These are phyloP conservation scores for Dictyostelium brefeldianum DNA, from an alignment of 78 protist genomes.

Conservation along the genomic window DNA sequence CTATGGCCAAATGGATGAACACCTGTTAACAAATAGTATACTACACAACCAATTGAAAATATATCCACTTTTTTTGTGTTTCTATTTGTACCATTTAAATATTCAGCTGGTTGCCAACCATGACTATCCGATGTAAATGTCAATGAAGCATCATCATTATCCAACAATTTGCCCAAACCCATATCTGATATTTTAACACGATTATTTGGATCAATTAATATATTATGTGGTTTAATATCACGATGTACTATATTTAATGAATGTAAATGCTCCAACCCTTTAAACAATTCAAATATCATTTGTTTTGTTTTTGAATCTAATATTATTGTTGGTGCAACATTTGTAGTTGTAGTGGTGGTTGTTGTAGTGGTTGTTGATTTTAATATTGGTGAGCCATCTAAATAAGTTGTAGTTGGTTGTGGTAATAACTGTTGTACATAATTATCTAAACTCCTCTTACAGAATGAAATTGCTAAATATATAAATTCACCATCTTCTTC, in stretches of 20 bases:
- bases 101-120: conserved; percentile 95
- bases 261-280: conserved; percentile 89
- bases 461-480: conserved; percentile 78
- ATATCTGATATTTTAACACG: conserved; percentile 73
- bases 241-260: conserved; percentile 80
- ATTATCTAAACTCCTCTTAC: conserved; percentile 42
- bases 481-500: conserved; percentile 87
- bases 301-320: conserved; percentile 63
- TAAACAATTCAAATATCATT: conserved; percentile 82
- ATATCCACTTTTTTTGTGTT: conserved; percentile 89
- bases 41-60: conserved; percentile 88
- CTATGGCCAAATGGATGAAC: conserved; percentile 91
- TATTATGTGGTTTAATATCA: conserved; percentile 84
- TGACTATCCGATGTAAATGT: conserved; percentile 83
- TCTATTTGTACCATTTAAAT: conserved; percentile 48
- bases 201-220: conserved; percentile 25
- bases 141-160: conserved; percentile 61
- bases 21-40: conserved; percentile 85
- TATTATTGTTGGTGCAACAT: neutral
- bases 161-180: conserved; percentile 84
- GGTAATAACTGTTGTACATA: neutral
- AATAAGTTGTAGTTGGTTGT: neutral
- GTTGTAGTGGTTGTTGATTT: neutral
- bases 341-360: neutral
- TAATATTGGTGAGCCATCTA: neutral